phyloP scores from a whole-genome alignment of 306 rosid genomes.

The Cotoneaster glaucophyllus region DNA sequence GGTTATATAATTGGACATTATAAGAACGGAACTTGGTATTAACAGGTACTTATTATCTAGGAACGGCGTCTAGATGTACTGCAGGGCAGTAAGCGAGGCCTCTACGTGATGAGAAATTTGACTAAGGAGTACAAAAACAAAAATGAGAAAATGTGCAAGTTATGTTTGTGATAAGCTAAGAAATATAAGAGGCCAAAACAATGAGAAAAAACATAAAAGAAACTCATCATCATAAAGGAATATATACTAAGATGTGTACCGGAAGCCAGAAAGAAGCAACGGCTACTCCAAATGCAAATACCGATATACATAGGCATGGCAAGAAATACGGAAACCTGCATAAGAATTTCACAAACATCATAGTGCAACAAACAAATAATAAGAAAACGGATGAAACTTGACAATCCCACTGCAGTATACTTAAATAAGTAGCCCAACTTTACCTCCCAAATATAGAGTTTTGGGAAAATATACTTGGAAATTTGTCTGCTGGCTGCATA shows the following conservation, averaged over 20 bases:
- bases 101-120: neutral
- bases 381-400: neutral
- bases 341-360: neutral
- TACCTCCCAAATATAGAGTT: constrained; percentile 74
- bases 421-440: constrained; percentile 6
- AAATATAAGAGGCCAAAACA: neutral
- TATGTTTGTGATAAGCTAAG: neutral
- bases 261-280: constrained; percentile 39
- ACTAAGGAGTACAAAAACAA: neutral
- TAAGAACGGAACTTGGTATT: neutral
- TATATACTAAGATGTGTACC: constrained; percentile 24
- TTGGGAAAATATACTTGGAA: constrained; percentile 54
- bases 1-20: neutral
- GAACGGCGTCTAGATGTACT: neutral
- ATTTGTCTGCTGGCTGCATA: constrained; percentile 76
- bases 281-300: constrained; percentile 20
- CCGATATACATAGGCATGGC: constrained; percentile 40
- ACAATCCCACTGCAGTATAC: neutral
- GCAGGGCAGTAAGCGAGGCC: neutral
- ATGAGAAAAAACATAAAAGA: neutral
- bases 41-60: neutral
- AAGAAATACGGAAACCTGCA: constrained; percentile 56
- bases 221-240: neutral
- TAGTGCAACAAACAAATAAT: neutral
- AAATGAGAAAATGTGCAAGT: neutral